A percentile compares a stretch with the other conserved stretches of the same genome.
These are phyloP conservation scores for Tilletia setariae DNA, from an alignment of 1,284 basidiomycete genomes.

Conservation along the genomic window DNA sequence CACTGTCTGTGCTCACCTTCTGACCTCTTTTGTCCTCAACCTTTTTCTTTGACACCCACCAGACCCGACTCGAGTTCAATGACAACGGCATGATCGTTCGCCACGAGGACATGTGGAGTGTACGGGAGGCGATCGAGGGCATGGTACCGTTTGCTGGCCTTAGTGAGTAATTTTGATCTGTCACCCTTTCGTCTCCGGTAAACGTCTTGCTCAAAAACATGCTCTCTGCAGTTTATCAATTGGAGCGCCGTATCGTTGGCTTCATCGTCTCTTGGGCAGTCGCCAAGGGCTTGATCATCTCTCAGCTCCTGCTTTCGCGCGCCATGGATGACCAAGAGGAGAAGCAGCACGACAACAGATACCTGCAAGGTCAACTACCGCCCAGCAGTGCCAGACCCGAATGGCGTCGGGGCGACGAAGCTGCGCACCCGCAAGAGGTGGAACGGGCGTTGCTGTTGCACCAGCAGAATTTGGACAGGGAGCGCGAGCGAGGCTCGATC, in stretches of 20 bases:
- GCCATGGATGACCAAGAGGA: neutral
- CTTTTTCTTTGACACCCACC: neutral
- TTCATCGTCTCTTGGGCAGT: conserved; percentile 45
- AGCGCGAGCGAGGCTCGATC: neutral
- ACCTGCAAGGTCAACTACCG: conserved; percentile 3
- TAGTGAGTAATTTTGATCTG: conserved; percentile 25
- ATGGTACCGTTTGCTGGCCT: conserved; percentile 44
- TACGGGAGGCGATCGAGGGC: conserved; percentile 51
- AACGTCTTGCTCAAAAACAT: too few species aligned
- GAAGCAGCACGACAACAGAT: conserved; percentile 1
- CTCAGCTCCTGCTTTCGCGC: neutral
- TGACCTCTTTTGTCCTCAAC: neutral
- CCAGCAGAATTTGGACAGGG: conserved; percentile 2
- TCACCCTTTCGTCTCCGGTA: neutral
- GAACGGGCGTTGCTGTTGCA: conserved; percentile 2
- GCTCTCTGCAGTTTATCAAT: conserved; percentile 31
- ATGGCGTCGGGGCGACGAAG: neutral
- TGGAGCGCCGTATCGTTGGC: conserved; percentile 45
- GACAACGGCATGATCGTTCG: conserved; percentile 51
- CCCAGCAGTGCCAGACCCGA: neutral
- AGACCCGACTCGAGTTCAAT: conserved; percentile 53
- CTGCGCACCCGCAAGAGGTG: neutral
- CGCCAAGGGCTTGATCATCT: conserved; percentile 34
- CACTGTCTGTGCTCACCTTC: neutral
- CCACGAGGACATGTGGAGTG: conserved; percentile 53